A percentile compares a stretch with the other conserved stretches of the same genome.
phyloP scores from a whole-genome alignment of 345 rosid genomes.

The Aquilaria malaccensis region DNA sequence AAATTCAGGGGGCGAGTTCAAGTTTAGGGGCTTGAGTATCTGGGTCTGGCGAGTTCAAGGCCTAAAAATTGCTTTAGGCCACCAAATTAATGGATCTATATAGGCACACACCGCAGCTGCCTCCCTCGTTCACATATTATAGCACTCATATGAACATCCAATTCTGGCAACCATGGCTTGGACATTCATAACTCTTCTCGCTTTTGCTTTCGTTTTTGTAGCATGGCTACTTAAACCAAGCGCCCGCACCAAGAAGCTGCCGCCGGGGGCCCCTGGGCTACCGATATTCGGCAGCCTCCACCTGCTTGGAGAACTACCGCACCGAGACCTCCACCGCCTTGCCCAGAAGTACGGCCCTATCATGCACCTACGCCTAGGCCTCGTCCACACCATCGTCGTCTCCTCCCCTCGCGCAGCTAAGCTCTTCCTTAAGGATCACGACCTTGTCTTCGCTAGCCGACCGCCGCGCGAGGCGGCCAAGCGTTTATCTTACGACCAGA shows the following conservation, averaged over 20 bases:
- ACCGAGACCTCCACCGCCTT: constrained; percentile 22
- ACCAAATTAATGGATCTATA: too few relatives aligned
- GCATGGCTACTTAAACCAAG: background rate
- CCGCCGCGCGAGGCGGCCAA: constrained; percentile 19
- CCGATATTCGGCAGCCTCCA: constrained; percentile 36
- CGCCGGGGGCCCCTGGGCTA: constrained; percentile 40
- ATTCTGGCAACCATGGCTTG: too few relatives aligned
- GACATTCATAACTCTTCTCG: too few relatives aligned
- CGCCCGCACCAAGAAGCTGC: constrained; percentile 8
- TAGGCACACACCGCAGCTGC: too few relatives aligned
- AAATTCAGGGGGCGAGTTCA: too few relatives aligned
- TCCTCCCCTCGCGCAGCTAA: constrained; percentile 40
- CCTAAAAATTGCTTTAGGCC: too few relatives aligned
- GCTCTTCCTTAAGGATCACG: constrained; percentile 32
- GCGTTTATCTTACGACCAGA: constrained; percentile 18
- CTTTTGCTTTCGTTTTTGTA: too few relatives aligned
- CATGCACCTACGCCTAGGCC: constrained; percentile 29
- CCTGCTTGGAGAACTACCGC: constrained; percentile 26
- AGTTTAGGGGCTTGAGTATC: too few relatives aligned
- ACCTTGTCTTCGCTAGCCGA: constrained; percentile 33
- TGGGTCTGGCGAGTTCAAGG: too few relatives aligned
- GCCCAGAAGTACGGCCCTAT: constrained; percentile 38
- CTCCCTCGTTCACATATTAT: too few relatives aligned
- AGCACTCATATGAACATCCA: too few relatives aligned
- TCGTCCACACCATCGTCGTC: constrained; percentile 23